Evolutionary conservation across 2,329 filamentous ascomycete species (phyloP), one percentile per base, ranked within the genome.

Genomic region (Cryoendolithus antarcticus): DNA sequence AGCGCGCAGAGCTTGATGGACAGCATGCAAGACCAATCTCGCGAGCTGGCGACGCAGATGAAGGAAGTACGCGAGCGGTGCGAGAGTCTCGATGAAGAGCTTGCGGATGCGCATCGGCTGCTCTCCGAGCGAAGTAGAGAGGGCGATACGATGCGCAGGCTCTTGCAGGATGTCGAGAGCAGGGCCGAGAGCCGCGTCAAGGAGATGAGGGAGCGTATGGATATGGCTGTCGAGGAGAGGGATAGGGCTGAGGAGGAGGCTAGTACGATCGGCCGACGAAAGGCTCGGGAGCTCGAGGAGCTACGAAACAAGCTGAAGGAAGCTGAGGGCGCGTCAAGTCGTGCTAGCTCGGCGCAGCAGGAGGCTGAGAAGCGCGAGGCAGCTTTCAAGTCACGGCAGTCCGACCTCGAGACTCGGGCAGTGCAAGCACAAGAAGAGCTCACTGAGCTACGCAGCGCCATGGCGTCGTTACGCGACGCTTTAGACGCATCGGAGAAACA

Each of bases 231-330:
- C n/a, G 88, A 95, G 58, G 91, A 98, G 60, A 77, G 91, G 11
- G 91, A 98, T 57, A 77, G 86, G 2, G 80, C 86, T 2, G 89
- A 98, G 61, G 88, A 96, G 46, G 88, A 96, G 62, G 79, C 86
- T 2, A 85, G 77, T 52, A 82, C 78, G 0, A 71, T 83, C 35
- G 82, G 81, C 9, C 74, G 89, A 38, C 75, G 83, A 32, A 79
- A 80, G 44, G 75, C 83, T 5, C 72, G 88, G 35, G 91, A 96
- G 65, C 70, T 85, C 3, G 91, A 96, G 57, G 89, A 96, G 49
- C 67, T 94, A 30, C 86, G 81, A 59, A 70, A 71, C 37, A 83
- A 79, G 60, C 70, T 88, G 8, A 77, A 85, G 5, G 88, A 95
- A 46, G 75, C 85, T 1, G 89, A 96, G 62, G 75, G 80, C 8